Evolutionary conservation across 345 rosid species (phyloP), one percentile per base, ranked within the genome.

Genomic region (Syzygium oleosum): DNA sequence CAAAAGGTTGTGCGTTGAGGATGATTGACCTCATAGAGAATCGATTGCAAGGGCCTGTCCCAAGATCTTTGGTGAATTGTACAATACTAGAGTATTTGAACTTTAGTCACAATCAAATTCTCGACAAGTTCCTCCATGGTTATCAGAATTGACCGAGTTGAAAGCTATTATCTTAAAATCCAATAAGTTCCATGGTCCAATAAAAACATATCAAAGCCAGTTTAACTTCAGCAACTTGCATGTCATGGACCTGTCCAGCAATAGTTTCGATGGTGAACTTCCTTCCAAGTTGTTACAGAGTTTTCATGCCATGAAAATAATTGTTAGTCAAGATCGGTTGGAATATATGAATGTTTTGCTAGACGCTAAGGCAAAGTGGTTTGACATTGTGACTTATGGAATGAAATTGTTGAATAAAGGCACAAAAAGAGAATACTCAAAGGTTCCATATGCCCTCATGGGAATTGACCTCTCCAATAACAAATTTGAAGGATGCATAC

Each of bases 371-470:
- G 4, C 41, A 4, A 38, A 3, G 41, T 38, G 4, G 41, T 38
- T 38, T 3, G 41, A 3, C 38, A 34, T 6, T 0, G 4, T 61
- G 38, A 8, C 13, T 31, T 61, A 12, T 61, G 73, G 15, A 0
- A 61, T 61, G 73, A 61, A 61, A n/a, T 61, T n/a, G 73, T n/a
- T 14, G 19, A n/a, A 1, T n/a, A n/a, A 61, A 61, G 73, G 19
- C 73, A 61, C 19, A 0, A 5, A 61, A 7, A 61, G 73, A 0
- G 73, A 61, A n/a, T 61, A 61, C 73, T 0, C 10, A 0, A 59
- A 59, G 29, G 65, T 59, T 59, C 31, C 29, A 1, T 59, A 25
- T 59, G 65, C 65, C 3, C 29, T 59, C 12, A 22, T 25, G 15
- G 29, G 29, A 59, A 27, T 59, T 59, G 15, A 22, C 15, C 65